Evolutionary conservation across 306 rosid genomes (phyloP).

Genomic region (Fagus crenata): DNA sequence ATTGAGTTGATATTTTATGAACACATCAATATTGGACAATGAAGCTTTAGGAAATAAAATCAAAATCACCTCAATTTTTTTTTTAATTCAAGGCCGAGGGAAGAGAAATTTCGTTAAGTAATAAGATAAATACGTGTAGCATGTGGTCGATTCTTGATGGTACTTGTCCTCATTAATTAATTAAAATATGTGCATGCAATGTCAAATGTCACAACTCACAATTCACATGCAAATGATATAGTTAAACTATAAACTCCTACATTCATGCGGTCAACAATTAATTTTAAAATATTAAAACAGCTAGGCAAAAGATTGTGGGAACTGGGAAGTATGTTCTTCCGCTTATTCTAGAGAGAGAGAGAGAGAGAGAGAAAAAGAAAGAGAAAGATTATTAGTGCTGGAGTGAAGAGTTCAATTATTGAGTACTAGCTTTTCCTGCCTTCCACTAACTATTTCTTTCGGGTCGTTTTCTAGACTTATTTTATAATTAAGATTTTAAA

Average conservation of each 20-base stretch:
- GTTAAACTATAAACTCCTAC: neutral
- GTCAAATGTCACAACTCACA: neutral
- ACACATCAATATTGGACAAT: too few species aligned
- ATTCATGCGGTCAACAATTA: neutral
- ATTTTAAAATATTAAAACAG: neutral
- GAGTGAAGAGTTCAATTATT: conserved; percentile 30
- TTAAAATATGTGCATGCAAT: neutral
- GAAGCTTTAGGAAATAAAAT: too few species aligned
- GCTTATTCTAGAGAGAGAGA: neutral
- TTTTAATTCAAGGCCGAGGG: too few species aligned
- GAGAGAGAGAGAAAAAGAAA: neutral
- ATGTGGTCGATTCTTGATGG: neutral
- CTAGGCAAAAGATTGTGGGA: neutral
- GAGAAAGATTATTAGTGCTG: neutral
- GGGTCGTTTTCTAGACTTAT: conserved; percentile 15
- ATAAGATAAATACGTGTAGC: too few species aligned
- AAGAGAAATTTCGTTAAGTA: too few species aligned
- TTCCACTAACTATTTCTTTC: conserved; percentile 8
- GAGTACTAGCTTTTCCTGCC: conserved; percentile 19
- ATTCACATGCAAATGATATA: neutral
- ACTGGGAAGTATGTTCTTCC: neutral
- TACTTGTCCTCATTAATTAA: neutral
- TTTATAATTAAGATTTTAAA: neutral
- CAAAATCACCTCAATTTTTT: too few species aligned
- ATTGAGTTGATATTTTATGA: too few species aligned